These are phyloP conservation scores for Pseudotulostoma volvatum DNA, from an alignment of 495 filamentous ascomycete genomes.

Conservation along the genomic window DNA sequence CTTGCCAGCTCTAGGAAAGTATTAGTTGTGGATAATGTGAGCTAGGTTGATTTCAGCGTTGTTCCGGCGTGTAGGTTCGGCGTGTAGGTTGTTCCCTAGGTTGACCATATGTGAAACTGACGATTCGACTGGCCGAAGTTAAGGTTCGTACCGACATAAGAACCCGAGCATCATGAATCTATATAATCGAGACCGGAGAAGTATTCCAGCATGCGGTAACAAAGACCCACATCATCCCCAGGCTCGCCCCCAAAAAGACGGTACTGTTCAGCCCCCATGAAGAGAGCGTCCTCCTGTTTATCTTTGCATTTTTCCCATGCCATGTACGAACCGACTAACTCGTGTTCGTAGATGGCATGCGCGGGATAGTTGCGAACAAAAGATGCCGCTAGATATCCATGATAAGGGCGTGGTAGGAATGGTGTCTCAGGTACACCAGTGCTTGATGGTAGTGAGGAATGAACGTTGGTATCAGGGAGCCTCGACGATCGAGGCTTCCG, in stretches of 20 bases:
- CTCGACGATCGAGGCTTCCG: conserved; percentile 24
- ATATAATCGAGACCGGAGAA: conserved; percentile 35
- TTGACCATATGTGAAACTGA: too few relatives aligned
- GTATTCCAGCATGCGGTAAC: conserved; percentile 33
- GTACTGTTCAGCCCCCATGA: conserved; percentile 22
- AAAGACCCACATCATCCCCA: conserved; percentile 29
- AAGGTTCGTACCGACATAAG: too few relatives aligned
- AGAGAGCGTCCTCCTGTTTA: conserved; percentile 3
- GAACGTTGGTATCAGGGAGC: conserved; percentile 7
- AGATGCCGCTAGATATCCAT: conserved; percentile 5
- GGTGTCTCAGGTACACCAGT: neutral
- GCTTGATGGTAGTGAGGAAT: conserved; percentile 4
- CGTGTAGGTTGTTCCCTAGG: too few relatives aligned
- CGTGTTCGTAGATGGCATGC: conserved; percentile 6
- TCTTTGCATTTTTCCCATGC: conserved; percentile 23
- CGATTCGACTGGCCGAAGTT: too few relatives aligned
- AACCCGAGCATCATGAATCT: too few relatives aligned
- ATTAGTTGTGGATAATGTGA: too few relatives aligned
- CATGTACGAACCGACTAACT: conserved; percentile 27
- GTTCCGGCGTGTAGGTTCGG: too few relatives aligned
- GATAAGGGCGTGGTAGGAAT: conserved; percentile 9
- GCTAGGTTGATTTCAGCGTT: too few relatives aligned
- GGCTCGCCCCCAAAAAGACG: conserved; percentile 33
- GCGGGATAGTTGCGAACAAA: neutral
- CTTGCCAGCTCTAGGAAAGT: too few relatives aligned